Conservation (phyloP, 2,329 filamentous ascomycete species). For the Emericellopsis atlantica region DNA sequence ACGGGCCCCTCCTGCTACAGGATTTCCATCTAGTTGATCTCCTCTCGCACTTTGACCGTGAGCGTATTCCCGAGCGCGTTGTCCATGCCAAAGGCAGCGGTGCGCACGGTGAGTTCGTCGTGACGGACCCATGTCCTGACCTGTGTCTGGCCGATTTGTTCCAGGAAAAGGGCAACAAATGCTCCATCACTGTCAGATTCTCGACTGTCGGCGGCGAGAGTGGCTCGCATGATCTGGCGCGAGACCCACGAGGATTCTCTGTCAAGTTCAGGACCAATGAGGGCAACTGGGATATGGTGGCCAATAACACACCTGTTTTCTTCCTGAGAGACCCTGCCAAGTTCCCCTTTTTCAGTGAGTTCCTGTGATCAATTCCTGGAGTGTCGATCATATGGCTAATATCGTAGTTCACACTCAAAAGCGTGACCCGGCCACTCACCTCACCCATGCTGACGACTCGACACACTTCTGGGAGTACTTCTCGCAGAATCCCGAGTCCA, state of each 20-base stretch:
- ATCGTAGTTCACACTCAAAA: conserved; percentile 53
- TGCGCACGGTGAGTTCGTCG: conserved; percentile 40
- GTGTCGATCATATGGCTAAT: not conserved
- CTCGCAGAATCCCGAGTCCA: conserved; percentile 42
- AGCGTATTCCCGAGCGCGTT: conserved; percentile 48
- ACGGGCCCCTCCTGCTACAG: conserved; percentile 42
- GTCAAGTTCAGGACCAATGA: conserved; percentile 63
- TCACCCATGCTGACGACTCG: conserved; percentile 46
- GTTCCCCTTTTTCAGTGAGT: conserved; percentile 50
- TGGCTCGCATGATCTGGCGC: conserved; percentile 57
- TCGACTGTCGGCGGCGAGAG: conserved; percentile 66
- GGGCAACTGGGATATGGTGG: conserved; percentile 63
- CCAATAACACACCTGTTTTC: conserved; percentile 64
- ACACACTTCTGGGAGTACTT: conserved; percentile 59
- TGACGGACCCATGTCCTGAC: conserved; percentile 34
- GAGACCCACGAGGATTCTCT: conserved; percentile 61
- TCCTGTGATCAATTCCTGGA: not conserved
- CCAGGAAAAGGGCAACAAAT: conserved; percentile 53
- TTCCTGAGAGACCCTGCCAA: conserved; percentile 64
- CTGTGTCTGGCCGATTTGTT: conserved; percentile 40
- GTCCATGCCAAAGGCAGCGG: conserved; percentile 49
- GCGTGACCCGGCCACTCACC: conserved; percentile 55
- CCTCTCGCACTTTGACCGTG: conserved; percentile 47
- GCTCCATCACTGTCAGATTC: conserved; percentile 54
- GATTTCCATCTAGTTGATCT: conserved; percentile 52